Evolutionary conservation across 495 filamentous ascomycete genomes (phyloP).

Genomic region (Hypoxylon fuscum): DNA sequence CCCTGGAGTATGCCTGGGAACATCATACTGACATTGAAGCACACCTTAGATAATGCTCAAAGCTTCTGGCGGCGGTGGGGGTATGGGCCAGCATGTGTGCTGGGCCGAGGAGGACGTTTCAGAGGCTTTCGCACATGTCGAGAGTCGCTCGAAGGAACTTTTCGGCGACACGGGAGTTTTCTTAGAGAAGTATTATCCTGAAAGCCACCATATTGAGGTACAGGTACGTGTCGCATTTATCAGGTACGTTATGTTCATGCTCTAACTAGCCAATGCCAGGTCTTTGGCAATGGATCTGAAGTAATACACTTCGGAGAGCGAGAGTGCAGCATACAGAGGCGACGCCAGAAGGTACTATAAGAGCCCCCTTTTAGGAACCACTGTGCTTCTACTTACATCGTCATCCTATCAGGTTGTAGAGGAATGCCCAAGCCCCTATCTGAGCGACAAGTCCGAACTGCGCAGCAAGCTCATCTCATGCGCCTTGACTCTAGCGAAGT

Average conservation of each 20-base stretch:
- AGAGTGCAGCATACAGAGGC: slow-evolving; percentile 67
- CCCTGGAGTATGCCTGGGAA: neutral
- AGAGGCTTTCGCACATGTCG: slow-evolving; percentile 46
- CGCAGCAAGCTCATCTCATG: slow-evolving; percentile 59
- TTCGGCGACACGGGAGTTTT: slow-evolving; percentile 40
- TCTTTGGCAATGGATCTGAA: slow-evolving; percentile 64
- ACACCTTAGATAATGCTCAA: slow-evolving; percentile 47
- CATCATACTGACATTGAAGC: neutral
- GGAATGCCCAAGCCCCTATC: slow-evolving; percentile 52
- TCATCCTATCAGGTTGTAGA: slow-evolving; percentile 40
- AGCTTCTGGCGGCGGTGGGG: slow-evolving; percentile 62
- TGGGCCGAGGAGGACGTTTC: slow-evolving; percentile 49
- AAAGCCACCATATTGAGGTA: slow-evolving; percentile 65
- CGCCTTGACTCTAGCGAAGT: slow-evolving; percentile 60
- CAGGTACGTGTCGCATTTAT: slow-evolving; percentile 42
- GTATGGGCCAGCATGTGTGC: slow-evolving; percentile 59
- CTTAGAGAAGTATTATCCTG: slow-evolving; percentile 59
- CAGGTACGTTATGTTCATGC: neutral
- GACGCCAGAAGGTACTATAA: slow-evolving; percentile 45
- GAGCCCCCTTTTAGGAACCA: neutral
- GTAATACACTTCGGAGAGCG: slow-evolving; percentile 65
- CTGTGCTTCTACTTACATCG: slow-evolving; percentile 48
- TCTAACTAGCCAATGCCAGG: neutral
- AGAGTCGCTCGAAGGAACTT: slow-evolving; percentile 22
- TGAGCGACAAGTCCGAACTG: slow-evolving; percentile 54